These are phyloP conservation scores for Magnolia sinica DNA, from an alignment of 164 flowering plant species.

Conservation along the genomic window DNA sequence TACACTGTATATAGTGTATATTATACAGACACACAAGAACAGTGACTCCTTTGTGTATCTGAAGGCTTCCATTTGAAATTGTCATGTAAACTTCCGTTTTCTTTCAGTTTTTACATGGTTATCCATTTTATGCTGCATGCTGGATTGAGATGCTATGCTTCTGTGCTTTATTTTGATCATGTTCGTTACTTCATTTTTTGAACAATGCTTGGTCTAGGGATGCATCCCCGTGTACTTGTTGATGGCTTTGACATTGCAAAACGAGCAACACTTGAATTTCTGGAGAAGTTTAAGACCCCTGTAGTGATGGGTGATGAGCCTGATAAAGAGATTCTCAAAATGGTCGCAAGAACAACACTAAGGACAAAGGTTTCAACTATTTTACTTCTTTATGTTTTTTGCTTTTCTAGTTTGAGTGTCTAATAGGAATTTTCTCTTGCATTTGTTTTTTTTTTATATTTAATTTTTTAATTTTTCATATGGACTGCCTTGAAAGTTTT, in stretches of 20 bases:
- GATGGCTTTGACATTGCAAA: constrained; percentile 99
- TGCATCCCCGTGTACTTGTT: constrained; percentile 98
- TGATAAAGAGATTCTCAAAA: constrained; percentile 85
- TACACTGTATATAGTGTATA: no score
- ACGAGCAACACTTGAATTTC: constrained; percentile 87
- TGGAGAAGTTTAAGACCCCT: constrained; percentile 91
- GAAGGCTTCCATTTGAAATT: not conserved
- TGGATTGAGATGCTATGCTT: no score
- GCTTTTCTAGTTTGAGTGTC: not conserved
- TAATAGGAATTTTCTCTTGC: not conserved
- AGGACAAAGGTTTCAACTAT: constrained; percentile 73
- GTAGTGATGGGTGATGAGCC: constrained; percentile 90
- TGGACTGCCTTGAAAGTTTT: not conserved
- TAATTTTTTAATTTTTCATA: not conserved
- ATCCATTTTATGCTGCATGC: not conserved
- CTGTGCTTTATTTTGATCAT: not conserved
- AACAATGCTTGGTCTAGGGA: constrained; percentile 45
- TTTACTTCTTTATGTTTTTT: not conserved
- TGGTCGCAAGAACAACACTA: constrained; percentile 96
- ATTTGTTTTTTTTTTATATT: not conserved
- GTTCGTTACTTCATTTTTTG: not conserved
- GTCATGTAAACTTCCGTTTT: not conserved
- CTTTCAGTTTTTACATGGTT: not conserved
- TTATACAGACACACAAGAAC: no score
- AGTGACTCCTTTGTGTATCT: not conserved